Base-by-base conservation (phyloP, 2,329 filamentous ascomycete species). In the Drechslera avenae region DNA sequence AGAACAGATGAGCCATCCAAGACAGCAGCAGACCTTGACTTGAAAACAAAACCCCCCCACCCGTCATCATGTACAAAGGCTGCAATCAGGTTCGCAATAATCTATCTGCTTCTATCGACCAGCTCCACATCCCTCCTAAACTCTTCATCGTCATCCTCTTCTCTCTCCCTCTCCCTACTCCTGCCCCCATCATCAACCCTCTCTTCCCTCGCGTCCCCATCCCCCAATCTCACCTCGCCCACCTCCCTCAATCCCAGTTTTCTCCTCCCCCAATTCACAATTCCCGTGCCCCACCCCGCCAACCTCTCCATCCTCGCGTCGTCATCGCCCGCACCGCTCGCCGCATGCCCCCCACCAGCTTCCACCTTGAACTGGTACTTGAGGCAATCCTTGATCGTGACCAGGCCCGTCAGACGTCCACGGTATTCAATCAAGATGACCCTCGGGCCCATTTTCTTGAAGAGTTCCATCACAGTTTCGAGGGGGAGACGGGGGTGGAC, bases 341-440 rank as follows among this genome's bases (percentile, higher is more conserved):
- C 41, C 0, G 44, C 53, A 3, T 28, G 26, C 16, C 28, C 41
- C 1, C 47, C 49, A 2, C 58, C 53, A 3, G 90, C 90, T 73
- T 99, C 94, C 1, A 89, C 90, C 78, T 94, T 95, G 83, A 97
- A 96, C 73, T 99, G 93, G 68, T 96, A 97, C 72, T 94, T 96
- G 48, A 99, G 78, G 62, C 94, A 97, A 72, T 99, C 94, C 73
- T 99, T 99, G 56, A 97, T 89, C 0, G 94, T 99, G 1, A 99
- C 90, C 0, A 99, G 81, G 0, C 94, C 94, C 0, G 83, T 84
- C 2, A 99, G 81, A 41, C 85, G 84, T 12, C 94, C 94, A 51
- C 90, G 88, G 69, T 96, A 88, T 73, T 99, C 94, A 32, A 97
- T 88, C 3, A 99, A 81, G 41, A 99, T 93, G 5, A 97, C 91